Percentiles rank a stretch among this genome's conserved stretches.
phyloP scores from a whole-genome alignment of 257 asterid genomes.

The Sherardia arvensis region DNA sequence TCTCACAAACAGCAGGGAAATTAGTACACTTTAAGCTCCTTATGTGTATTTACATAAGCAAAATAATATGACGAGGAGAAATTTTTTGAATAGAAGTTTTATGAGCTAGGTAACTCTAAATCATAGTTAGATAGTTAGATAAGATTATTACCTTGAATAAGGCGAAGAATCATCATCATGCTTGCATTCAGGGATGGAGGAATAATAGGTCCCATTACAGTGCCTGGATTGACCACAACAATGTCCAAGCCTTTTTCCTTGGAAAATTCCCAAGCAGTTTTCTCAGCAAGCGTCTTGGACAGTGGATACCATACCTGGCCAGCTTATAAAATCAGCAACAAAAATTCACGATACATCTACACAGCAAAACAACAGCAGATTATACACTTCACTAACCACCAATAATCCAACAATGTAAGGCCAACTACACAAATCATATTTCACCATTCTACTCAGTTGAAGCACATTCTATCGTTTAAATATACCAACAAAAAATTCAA shows the following conservation, averaged over 20 bases:
- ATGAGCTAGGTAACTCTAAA: background rate
- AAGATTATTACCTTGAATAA: constrained; percentile 71
- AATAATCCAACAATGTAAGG: background rate
- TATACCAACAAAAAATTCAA: no score
- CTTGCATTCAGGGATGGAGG: constrained; percentile 69
- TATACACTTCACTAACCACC: background rate
- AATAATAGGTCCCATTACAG: constrained; percentile 71
- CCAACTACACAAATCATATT: background rate
- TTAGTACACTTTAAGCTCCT: background rate
- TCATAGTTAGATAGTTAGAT: constrained; percentile 35
- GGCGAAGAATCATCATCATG: constrained; percentile 66
- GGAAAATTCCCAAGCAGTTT: constrained; percentile 93
- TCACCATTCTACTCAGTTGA: background rate
- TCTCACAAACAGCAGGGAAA: background rate
- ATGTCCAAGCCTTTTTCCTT: constrained; percentile 61
- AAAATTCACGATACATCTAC: background rate
- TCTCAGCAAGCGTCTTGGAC: constrained; percentile 77
- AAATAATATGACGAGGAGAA: background rate
- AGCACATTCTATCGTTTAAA: no score
- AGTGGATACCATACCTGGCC: constrained; percentile 80
- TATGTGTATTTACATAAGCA: background rate
- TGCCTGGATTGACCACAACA: constrained; percentile 85
- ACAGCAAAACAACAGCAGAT: background rate
- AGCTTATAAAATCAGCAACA: constrained; percentile 10
- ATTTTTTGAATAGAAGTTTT: background rate